phyloP scores from a whole-genome alignment of 2,329 filamentous ascomycete genomes.

The Fusarium sp. region DNA sequence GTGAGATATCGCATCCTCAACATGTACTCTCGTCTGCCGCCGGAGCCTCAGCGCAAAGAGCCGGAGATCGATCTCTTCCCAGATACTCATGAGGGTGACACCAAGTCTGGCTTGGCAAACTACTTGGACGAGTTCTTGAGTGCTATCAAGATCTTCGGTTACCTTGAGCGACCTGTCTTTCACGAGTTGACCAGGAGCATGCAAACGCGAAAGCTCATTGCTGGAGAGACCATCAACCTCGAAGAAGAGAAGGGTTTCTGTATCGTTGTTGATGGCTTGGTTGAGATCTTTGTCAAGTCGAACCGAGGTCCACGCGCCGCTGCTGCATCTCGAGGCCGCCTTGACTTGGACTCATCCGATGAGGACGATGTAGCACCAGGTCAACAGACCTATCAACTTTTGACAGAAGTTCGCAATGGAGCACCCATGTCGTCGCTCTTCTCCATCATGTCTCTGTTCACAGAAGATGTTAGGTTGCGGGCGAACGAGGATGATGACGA shows the following conservation, averaged over 20 bases:
- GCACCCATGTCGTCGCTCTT: conserved; percentile 98
- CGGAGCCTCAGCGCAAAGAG: conserved; percentile 95
- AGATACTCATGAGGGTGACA: conserved; percentile 88
- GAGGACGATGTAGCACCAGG: conserved; percentile 76
- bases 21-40: conserved; percentile 93
- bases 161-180: conserved; percentile 94
- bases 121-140: conserved; percentile 98
- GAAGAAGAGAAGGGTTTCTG: conserved; percentile 99
- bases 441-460: conserved; percentile 96
- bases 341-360: conserved; percentile 58
- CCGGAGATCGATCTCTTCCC: conserved; percentile 95
- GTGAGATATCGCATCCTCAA: conserved; percentile 95
- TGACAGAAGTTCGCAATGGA: conserved; percentile 97
- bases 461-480: conserved; percentile 87
- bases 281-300: conserved; percentile 98
- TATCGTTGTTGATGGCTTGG: conserved; percentile 92
- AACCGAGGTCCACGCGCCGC: conserved; percentile 63
- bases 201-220: conserved; percentile 96
- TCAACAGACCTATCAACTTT: conserved; percentile 89
- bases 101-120: conserved; percentile 91
- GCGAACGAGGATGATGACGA: conserved; percentile 77
- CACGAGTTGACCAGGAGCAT: conserved; percentile 97
- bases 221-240: conserved; percentile 91
- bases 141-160: conserved; percentile 99
- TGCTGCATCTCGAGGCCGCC: conserved; percentile 36